These are phyloP conservation scores for Gamsiella multidivaricata DNA, from an alignment of 192 early-diverging fungal genomes.

Conservation along the genomic window DNA sequence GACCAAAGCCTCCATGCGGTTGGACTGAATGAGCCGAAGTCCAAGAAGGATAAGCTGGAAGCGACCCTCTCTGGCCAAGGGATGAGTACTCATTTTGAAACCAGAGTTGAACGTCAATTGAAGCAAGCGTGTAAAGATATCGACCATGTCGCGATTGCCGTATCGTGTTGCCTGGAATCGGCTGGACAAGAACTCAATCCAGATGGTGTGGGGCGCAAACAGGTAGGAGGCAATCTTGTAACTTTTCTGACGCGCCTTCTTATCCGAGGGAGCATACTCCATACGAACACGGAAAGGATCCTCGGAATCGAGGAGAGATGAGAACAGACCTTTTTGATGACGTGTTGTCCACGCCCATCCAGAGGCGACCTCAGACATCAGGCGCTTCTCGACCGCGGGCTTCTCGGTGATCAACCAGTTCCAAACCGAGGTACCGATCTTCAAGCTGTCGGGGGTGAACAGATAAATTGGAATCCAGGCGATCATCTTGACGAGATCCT, in stretches of 20 bases:
- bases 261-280: constrained; percentile 92
- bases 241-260: constrained; percentile 72
- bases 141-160: constrained; percentile 75
- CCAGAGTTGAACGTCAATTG: constrained; percentile 75
- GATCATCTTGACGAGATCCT: constrained; percentile 82
- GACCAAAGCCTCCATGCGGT: constrained; percentile 69
- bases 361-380: constrained; percentile 86
- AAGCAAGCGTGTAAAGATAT: constrained; percentile 82
- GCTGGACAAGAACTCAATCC: constrained; percentile 88
- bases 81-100: constrained; percentile 66
- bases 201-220: constrained; percentile 79
- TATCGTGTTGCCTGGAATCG: constrained; percentile 87
- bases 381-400: constrained; percentile 74
- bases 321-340: constrained; percentile 87
- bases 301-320: constrained; percentile 60
- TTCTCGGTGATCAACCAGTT: constrained; percentile 86
- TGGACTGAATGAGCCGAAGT: constrained; percentile 78
- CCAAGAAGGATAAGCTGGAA: constrained; percentile 83
- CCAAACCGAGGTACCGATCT: constrained; percentile 90
- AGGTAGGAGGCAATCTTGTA: constrained; percentile 68
- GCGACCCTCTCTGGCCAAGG: constrained; percentile 79
- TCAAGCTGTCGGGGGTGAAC: constrained; percentile 83
- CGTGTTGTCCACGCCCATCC: constrained; percentile 87
- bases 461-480: constrained; percentile 88
- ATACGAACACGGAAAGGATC: constrained; percentile 92